These are phyloP conservation scores for Citropsis articulata DNA, from an alignment of 345 rosid species.

Conservation along the genomic window DNA sequence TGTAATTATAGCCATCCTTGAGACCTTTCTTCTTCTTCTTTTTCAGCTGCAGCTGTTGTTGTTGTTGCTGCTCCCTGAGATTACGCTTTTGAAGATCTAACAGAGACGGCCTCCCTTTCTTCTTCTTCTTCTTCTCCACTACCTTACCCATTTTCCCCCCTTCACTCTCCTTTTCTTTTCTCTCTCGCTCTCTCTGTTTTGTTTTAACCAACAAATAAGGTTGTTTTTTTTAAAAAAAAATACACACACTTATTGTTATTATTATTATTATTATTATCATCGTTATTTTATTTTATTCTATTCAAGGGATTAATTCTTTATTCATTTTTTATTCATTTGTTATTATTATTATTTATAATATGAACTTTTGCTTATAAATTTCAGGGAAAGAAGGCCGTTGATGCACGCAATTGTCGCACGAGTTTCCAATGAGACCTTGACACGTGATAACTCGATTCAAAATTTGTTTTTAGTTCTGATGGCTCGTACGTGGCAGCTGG, in stretches of 20 bases:
- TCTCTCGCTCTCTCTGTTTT: background rate
- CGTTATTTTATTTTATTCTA: background rate
- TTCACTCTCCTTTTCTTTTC: background rate
- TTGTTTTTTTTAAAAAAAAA: background rate
- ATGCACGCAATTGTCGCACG: conserved; percentile 12
- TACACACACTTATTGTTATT: no score
- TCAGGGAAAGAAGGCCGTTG: background rate
- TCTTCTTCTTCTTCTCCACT: conserved; percentile 56
- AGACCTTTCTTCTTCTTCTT: background rate
- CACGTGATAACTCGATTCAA: background rate
- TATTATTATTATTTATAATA: background rate
- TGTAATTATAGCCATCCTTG: background rate
- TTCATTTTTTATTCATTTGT: background rate
- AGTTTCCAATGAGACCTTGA: background rate
- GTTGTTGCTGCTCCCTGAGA: conserved; percentile 34
- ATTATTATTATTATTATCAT: no score
- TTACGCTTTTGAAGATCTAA: conserved; percentile 60
- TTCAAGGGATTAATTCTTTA: background rate
- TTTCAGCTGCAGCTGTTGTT: background rate
- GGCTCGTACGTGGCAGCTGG: background rate
- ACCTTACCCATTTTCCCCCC: conserved; percentile 40
- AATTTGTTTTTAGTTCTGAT: background rate
- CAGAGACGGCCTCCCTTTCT: conserved; percentile 70
- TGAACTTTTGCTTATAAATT: background rate
- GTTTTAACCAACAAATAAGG: conserved; percentile 24